Percentiles rank a stretch among this genome's conserved stretches.
phyloP scores from a whole-genome alignment of 1,284 basidiomycete species.

The Boletus semigastroideus region DNA sequence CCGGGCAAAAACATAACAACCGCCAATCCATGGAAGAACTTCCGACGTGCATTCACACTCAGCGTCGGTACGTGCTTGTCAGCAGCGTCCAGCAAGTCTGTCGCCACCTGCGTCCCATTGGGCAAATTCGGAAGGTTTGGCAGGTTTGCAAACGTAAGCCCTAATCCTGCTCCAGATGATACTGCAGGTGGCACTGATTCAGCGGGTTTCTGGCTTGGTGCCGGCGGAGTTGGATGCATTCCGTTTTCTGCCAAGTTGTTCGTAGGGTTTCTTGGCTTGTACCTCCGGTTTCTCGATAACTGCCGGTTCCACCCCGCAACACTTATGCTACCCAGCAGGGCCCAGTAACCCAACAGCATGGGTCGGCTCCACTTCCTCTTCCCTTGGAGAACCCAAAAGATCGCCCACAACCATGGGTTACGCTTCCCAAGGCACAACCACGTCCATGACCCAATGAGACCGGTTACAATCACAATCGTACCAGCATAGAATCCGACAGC shows the following conservation, averaged over 20 bases:
- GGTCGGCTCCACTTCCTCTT: constrained; percentile 80
- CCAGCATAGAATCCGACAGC: constrained; percentile 88
- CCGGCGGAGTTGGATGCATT: constrained; percentile 25
- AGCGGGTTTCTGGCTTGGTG: constrained; percentile 22
- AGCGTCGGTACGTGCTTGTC: constrained; percentile 89
- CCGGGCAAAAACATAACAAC: constrained; percentile 97
- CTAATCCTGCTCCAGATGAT: constrained; percentile 33
- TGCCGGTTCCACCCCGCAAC: constrained; percentile 94
- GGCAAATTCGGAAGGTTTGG: constrained; percentile 51
- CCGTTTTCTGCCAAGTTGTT: constrained; percentile 34
- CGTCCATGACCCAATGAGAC: constrained; percentile 91
- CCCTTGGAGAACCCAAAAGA: constrained; percentile 77
- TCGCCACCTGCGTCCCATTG: constrained; percentile 66
- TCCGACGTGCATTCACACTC: constrained; percentile 91
- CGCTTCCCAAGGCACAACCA: constrained; percentile 84
- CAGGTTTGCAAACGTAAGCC: constrained; percentile 53
- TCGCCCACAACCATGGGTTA: constrained; percentile 88
- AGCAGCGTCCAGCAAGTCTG: constrained; percentile 81
- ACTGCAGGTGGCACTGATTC: constrained; percentile 25
- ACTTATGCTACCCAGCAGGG: constrained; percentile 72
- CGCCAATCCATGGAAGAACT: constrained; percentile 96
- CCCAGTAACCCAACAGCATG: constrained; percentile 86
- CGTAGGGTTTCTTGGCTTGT: constrained; percentile 48
- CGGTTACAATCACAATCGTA: constrained; percentile 74
- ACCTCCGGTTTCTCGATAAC: constrained; percentile 71